These are phyloP conservation scores for Talaromyces sp. DNA, from an alignment of 2,329 filamentous ascomycete species.

Conservation along the genomic window DNA sequence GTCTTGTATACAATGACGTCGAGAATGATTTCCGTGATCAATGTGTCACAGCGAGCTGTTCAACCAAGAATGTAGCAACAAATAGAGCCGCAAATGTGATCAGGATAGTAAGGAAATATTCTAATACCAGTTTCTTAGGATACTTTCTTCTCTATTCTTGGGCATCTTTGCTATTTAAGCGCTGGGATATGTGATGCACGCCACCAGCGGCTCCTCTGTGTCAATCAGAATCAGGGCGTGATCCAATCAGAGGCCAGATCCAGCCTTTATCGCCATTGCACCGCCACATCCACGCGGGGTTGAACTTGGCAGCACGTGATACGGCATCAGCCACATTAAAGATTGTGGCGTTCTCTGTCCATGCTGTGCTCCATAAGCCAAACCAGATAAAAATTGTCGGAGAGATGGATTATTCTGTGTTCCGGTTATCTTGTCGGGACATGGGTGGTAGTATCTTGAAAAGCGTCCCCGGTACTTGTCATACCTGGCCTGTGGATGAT, in stretches of 20 bases:
- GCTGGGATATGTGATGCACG: slow-evolving; percentile 2
- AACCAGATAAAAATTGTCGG: too few relatives aligned
- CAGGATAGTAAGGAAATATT: neutral
- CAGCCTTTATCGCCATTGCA: neutral
- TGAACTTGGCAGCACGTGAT: neutral
- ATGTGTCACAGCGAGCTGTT: neutral
- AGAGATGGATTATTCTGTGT: too few relatives aligned
- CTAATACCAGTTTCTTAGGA: neutral
- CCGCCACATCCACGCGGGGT: slow-evolving; percentile 6
- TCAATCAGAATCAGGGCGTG: neutral
- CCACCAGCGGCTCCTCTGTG: slow-evolving; percentile 9
- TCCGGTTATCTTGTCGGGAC: too few relatives aligned
- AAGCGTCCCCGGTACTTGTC: too few relatives aligned
- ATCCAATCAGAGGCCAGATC: neutral
- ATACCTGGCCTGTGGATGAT: too few relatives aligned
- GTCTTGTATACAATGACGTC: slow-evolving; percentile 14
- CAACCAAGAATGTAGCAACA: neutral
- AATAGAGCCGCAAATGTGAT: neutral
- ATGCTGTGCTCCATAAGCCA: neutral
- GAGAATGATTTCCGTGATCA: neutral
- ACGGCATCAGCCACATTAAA: neutral
- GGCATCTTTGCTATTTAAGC: neutral
- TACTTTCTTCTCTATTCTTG: slow-evolving; percentile 1
- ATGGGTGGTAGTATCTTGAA: too few relatives aligned
- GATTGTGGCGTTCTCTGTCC: neutral